Conservation (phyloP, 805 yeast species). For the Pichia eremophila region DNA sequence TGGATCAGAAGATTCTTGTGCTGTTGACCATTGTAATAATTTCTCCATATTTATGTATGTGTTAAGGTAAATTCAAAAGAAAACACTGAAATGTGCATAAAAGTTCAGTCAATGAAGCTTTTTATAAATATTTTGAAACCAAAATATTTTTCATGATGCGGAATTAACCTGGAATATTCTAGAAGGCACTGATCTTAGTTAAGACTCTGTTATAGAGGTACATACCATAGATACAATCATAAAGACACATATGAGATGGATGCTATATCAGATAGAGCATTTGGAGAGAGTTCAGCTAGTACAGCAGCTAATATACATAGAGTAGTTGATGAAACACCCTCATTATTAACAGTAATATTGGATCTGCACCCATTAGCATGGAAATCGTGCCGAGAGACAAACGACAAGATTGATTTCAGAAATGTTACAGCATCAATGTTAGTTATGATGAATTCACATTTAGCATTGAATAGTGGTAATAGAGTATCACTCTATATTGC, state of each 20-base stretch:
- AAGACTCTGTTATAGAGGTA: no score
- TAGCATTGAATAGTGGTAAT: constrained; percentile 77
- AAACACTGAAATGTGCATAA: no score
- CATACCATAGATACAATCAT: not conserved
- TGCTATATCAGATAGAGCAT: constrained; percentile 54
- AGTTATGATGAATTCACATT: constrained; percentile 78
- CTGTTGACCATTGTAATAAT: constrained; percentile 83
- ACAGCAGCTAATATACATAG: constrained; percentile 13
- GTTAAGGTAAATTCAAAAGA: no score
- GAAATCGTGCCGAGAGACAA: constrained; percentile 33
- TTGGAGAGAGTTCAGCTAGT: constrained; percentile 21
- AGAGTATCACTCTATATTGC: constrained; percentile 74
- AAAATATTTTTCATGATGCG: not conserved
- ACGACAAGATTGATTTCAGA: constrained; percentile 35
- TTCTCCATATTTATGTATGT: constrained; percentile 58
- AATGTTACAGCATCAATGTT: constrained; percentile 57
- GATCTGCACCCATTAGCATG: constrained; percentile 73
- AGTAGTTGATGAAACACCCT: constrained; percentile 58
- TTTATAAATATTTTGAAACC: no score
- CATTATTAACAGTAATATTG: constrained; percentile 65
- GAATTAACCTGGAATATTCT: not conserved
- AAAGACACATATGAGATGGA: constrained; percentile 35
- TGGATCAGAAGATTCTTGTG: constrained; percentile 63
- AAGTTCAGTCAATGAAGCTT: no score
- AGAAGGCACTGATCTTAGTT: not conserved